phyloP scores from a whole-genome alignment of 768 basidiomycete species.

The Suillus bovinus region DNA sequence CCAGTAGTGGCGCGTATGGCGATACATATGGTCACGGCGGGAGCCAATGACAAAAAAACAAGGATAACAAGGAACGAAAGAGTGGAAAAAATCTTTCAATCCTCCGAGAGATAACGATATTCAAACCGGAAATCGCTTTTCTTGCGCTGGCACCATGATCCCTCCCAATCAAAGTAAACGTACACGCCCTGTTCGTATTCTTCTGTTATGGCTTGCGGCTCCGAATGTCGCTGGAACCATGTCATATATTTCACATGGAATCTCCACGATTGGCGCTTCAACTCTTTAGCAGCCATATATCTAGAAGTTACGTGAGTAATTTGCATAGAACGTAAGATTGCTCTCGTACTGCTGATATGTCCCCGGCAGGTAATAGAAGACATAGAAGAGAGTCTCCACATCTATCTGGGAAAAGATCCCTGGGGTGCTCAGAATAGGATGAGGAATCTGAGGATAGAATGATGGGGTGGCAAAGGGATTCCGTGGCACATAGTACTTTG shows the following conservation, averaged over 20 bases:
- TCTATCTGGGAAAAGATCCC: conserved; percentile 89
- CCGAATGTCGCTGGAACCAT: conserved; percentile 99
- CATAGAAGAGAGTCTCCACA: conserved; percentile 96
- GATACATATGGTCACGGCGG: conserved; percentile 24
- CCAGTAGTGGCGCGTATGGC: conserved; percentile 23
- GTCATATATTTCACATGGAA: conserved; percentile 99
- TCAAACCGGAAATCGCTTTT: conserved; percentile 98
- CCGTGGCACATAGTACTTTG: conserved; percentile 94
- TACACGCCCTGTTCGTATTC: conserved; percentile 99
- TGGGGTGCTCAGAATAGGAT: conserved; percentile 77
- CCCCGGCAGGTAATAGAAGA: conserved; percentile 97
- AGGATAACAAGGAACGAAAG: conserved; percentile 8
- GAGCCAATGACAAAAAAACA: conserved; percentile 14
- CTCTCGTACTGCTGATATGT: conserved; percentile 88
- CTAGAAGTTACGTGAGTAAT: conserved; percentile 38
- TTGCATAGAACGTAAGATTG: conserved; percentile 4
- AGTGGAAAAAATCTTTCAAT: conserved; percentile 42
- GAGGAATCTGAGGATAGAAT: conserved; percentile 92
- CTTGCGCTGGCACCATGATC: conserved; percentile 97
- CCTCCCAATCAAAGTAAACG: conserved; percentile 99
- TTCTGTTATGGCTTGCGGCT: conserved; percentile 97
- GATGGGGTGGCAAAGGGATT: conserved; percentile 89
- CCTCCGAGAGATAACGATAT: conserved; percentile 93
- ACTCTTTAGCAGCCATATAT: conserved; percentile 93
- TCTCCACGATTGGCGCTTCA: conserved; percentile 97